Percentiles rank a stretch among this genome's conserved stretches.
phyloP scores from a whole-genome alignment of 176 grass and related monocot genomes.

The Poa annua region DNA sequence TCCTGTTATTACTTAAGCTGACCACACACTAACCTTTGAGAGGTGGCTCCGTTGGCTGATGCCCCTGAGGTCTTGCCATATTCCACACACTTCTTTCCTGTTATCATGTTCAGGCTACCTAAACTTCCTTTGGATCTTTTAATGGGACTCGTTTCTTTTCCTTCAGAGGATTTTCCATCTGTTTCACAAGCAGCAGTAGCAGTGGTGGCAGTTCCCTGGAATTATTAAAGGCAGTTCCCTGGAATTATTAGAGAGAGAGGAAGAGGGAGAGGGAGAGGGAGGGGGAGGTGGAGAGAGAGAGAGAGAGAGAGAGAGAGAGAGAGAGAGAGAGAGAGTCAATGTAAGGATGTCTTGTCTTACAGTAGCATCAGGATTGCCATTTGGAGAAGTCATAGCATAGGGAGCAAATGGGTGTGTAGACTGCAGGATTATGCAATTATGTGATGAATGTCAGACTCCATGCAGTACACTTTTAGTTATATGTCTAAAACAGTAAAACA shows the following conservation, averaged over 20 bases:
- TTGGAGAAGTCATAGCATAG: conserved; percentile 70
- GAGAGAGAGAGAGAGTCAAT: conserved; percentile 18
- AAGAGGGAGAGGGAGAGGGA: conserved; percentile 31
- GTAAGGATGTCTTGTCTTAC: conserved; percentile 58
- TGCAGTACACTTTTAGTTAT: conserved; percentile 31
- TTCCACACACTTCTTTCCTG: conserved; percentile 67
- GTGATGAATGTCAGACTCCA: conserved; percentile 33
- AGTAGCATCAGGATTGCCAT: conserved; percentile 69
- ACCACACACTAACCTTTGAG: conserved; percentile 70
- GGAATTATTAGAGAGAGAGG: conserved; percentile 22
- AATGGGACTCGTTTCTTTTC: conserved; percentile 77
- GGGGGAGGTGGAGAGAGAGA: conserved; percentile 32
- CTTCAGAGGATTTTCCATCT: conserved; percentile 71
- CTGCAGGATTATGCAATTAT: conserved; percentile 52
- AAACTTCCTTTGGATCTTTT: conserved; percentile 96
- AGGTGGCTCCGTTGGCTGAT: conserved; percentile 68
- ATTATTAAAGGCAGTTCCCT: conserved; percentile 24
- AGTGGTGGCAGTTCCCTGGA: conserved; percentile 52
- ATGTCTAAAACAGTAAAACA: conserved; percentile 34
- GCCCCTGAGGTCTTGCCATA: conserved; percentile 71
- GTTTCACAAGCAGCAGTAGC: conserved; percentile 55
- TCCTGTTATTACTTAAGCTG: neutral
- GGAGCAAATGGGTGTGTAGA: conserved; percentile 80
- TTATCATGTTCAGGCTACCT: conserved; percentile 96
- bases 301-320: neutral